phyloP scores from a whole-genome alignment of 352 stramenopile genomes.

The Phytophthora pseudosyringae region DNA sequence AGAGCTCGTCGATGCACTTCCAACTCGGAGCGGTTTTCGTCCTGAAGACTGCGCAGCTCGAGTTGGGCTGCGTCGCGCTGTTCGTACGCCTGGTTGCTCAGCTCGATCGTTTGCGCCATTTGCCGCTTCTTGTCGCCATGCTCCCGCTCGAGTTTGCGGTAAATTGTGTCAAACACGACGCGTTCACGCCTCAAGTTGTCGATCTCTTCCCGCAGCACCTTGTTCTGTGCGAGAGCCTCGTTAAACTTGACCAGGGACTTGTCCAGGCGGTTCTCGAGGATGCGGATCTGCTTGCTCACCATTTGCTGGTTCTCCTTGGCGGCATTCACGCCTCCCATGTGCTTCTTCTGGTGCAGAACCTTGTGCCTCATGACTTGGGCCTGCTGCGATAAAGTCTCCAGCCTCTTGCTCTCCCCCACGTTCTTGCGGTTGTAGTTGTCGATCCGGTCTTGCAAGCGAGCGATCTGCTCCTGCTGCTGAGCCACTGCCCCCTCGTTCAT shows the following conservation, averaged over 20 bases:
- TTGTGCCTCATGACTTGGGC: conserved; percentile 89
- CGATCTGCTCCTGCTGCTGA: conserved; percentile 85
- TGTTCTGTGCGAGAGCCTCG: conserved; percentile 94
- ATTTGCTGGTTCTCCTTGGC: conserved; percentile 95
- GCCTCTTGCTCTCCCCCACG: conserved; percentile 79
- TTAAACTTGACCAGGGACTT: conserved; percentile 98
- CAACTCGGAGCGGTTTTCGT: conserved; percentile 89
- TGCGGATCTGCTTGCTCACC: conserved; percentile 96
- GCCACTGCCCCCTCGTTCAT: conserved; percentile 84
- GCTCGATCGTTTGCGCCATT: conserved; percentile 96
- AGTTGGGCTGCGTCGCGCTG: conserved; percentile 94
- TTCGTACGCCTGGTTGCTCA: conserved; percentile 95
- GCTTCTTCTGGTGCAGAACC: conserved; percentile 91
- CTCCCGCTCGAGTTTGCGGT: conserved; percentile 91
- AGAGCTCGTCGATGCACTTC: conserved; percentile 68
- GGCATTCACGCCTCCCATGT: conserved; percentile 97
- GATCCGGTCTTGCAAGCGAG: conserved; percentile 87
- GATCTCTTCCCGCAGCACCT: conserved; percentile 92
- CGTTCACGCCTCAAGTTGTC: conserved; percentile 94
- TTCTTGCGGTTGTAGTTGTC: conserved; percentile 91
- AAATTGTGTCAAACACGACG: conserved; percentile 96
- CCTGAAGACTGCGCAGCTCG: conserved; percentile 93
- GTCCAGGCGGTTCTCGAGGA: conserved; percentile 97
- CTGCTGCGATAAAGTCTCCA: conserved; percentile 89
- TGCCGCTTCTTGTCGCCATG: conserved; percentile 95